Evolutionary conservation across 176 grass and related monocot species (phyloP).

Genomic region (Zizania latifolia): DNA sequence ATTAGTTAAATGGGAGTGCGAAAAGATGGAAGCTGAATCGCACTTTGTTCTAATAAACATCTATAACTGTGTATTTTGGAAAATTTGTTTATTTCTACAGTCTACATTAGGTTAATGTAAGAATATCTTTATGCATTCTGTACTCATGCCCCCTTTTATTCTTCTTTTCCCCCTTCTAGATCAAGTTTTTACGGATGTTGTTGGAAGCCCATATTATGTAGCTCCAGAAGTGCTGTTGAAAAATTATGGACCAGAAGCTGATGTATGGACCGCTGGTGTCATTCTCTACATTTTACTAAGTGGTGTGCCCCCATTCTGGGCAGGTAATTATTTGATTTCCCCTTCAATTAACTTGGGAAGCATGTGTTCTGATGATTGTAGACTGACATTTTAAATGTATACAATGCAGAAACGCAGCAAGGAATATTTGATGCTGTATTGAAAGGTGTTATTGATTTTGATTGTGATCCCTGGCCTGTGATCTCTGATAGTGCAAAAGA

Average conservation of each 20-base stretch:
- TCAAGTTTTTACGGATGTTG: slow-evolving; percentile 80
- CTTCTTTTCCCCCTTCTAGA: slow-evolving; percentile 36
- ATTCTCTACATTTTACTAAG: slow-evolving; percentile 90
- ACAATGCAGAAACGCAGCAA: slow-evolving; percentile 83
- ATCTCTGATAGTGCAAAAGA: slow-evolving; percentile 97
- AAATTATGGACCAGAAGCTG: slow-evolving; percentile 68
- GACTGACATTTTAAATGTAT: slow-evolving; percentile 28
- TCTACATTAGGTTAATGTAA: too few species aligned
- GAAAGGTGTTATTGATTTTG: slow-evolving; percentile 90
- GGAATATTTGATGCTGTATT: slow-evolving; percentile 99
- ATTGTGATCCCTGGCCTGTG: slow-evolving; percentile 90
- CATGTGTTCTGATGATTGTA: not conserved
- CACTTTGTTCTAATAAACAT: too few species aligned
- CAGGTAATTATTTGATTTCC: slow-evolving; percentile 20
- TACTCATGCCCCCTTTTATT: not conserved
- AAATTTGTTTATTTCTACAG: too few species aligned
- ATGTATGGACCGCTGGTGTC: slow-evolving; percentile 92
- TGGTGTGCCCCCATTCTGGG: slow-evolving; percentile 88
- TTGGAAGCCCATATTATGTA: slow-evolving; percentile 93
- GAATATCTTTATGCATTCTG: not conserved
- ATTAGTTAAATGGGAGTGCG: too few species aligned
- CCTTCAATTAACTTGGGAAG: not conserved
- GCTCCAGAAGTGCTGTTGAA: slow-evolving; percentile 81
- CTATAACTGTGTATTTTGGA: too few species aligned
- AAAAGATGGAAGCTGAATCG: too few species aligned